Base-by-base conservation (phyloP, 371 early-diverging fungal species). In the Fennellomyces sp. region DNA sequence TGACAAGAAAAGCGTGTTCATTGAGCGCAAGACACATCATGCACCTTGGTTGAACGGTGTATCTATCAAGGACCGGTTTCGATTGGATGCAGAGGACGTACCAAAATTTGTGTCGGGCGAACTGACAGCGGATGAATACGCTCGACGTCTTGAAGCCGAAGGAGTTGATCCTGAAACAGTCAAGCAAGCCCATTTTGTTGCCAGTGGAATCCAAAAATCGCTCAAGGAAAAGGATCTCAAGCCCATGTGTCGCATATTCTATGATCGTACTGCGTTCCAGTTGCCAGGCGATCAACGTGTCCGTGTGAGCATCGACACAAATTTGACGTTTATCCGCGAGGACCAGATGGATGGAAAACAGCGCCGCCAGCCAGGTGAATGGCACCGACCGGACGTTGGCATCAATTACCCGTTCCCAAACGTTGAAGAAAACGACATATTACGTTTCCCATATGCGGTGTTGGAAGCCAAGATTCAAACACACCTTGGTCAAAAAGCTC, bases 21-120 rank as follows among this genome's bases (percentile, higher is more conserved):
- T 99, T 42, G 99, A 99, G 82, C 91, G 99, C 60, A 99, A 99
- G 80, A 97, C 96, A 1, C 99, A 99, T 74, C 94, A 93, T 60
- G 76, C 98, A 72, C 93, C 94, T 60, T 98, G 98, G 97, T 91
- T 97, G 33, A 97, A 98, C 35, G 97, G 97, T 64, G 91, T 87
- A 56, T 91, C 92, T 45, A 95, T 78, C 26, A 83, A 81, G 60
- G 84, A 85, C 59, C 81, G 86, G 1, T 83, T 85, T 66, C 76
- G 78, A 61, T 53, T 85, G 19, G 72, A 81, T 56, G 73, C 69
- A 4, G 59, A 72, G 39, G 71, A 83, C 27, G 80, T 85, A 0
- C 54, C 67, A 25, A 61, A 76, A 33, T 72, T 76, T 52, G 45
- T 83, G 6, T 85, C 85, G 60, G 96, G 97, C 63, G 88, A 90